Base-by-base conservation (phyloP, 148 eudicot species). In the Drosera capensis region DNA sequence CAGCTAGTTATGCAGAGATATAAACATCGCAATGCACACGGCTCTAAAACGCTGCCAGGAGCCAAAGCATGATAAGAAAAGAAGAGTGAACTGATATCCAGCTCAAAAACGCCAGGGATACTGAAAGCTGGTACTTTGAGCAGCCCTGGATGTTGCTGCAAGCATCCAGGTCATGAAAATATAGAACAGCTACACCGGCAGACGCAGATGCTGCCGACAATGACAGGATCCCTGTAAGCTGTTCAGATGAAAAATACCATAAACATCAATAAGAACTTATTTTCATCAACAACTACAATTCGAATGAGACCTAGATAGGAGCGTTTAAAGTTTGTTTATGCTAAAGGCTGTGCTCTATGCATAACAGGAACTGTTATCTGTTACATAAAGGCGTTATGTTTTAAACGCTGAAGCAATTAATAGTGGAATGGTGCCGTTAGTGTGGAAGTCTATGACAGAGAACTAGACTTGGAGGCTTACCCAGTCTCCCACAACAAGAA, bases 401-500 rank as follows among this genome's bases (percentile, higher is more conserved):
- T n/a, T n/a, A n/a, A n/a, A n/a, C n/a, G n/a, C n/a, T n/a, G n/a
- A n/a, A n/a, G n/a, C n/a, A n/a, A n/a, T n/a, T n/a, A n/a, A n/a
- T n/a, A n/a, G n/a, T n/a, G n/a, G n/a, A n/a, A n/a, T n/a, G n/a
- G n/a, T n/a, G n/a, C n/a, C n/a, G n/a, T n/a, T n/a, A n/a, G n/a
- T n/a, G n/a, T n/a, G n/a, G n/a, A n/a, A n/a, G n/a, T n/a, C n/a
- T n/a, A n/a, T n/a, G n/a, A n/a, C n/a, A n/a, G n/a, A n/a, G n/a
- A n/a, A n/a, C n/a, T n/a, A n/a, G n/a, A n/a, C n/a, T n/a, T n/a
- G n/a, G n/a, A 11, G 14, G 28, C 63, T 60, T 21, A 79, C 94
- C 94, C 84, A 79, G 54, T 84, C 94, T 49, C 94, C 88, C 2
- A 79, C 77, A 2, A 67, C 75, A 43, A 76, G 77, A 36, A 84